These are phyloP conservation scores for Silene conica DNA, from an alignment of 148 eudicot species.

Conservation along the genomic window DNA sequence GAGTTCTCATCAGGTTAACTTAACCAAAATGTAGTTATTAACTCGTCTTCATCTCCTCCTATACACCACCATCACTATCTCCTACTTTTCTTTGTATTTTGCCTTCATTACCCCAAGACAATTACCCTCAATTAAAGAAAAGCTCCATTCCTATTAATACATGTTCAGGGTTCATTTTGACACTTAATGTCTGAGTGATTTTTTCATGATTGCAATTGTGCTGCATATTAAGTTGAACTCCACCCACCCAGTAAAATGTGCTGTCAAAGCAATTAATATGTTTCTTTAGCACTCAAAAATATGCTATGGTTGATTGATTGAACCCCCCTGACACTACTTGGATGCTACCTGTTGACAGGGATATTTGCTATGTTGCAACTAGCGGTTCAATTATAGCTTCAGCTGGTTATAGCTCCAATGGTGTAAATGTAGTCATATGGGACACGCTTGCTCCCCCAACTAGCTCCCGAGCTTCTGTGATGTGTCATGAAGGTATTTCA, in stretches of 20 bases:
- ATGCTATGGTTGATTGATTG: not conserved
- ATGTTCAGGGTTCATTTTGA: not conserved
- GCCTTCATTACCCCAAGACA: no score
- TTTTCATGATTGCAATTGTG: not conserved
- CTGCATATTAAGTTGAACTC: no score
- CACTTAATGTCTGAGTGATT: not conserved
- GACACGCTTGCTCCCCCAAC: conserved; percentile 95
- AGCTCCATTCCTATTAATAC: not conserved
- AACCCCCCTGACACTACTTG: conserved; percentile 4
- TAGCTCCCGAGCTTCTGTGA: conserved; percentile 92
- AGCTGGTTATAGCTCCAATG: conserved; percentile 83
- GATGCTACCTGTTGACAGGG: conserved; percentile 45
- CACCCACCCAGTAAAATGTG: no score
- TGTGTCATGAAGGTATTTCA: conserved; percentile 95
- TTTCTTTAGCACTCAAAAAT: not conserved
- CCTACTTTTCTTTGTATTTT: no score
- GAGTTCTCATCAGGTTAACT: not conserved
- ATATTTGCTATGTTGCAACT: conserved; percentile 77
- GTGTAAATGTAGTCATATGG: conserved; percentile 88
- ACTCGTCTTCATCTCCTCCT: not conserved
- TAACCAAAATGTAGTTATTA: not conserved
- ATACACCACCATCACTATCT: no score
- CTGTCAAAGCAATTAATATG: not conserved
- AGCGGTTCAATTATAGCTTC: conserved; percentile 96
- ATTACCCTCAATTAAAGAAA: no score